Base-by-base conservation (phyloP, 78 protist genomes). In the Dictyostelium purpureum region DNA sequence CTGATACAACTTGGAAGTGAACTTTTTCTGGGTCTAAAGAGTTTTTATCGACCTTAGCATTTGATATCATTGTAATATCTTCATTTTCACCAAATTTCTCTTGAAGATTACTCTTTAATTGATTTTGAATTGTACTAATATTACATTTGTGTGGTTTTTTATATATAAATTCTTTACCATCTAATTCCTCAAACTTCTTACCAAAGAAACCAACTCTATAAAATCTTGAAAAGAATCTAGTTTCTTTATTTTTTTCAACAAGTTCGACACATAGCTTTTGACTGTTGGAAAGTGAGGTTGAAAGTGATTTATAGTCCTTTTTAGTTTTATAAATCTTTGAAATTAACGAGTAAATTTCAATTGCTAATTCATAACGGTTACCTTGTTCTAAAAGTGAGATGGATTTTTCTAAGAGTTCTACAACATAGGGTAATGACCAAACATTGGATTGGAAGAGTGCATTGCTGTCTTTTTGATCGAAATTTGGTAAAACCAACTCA, bases 181-280 rank as follows among this genome's bases (percentile, higher is more conserved):
- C 85, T 45, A 79, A 18, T 33, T 91, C 90, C 28, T 92, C 87
- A 57, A 75, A 75, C 42, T 42, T 65, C 11, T 38, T 24, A 10
- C 95, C 95, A 49, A 74, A 69, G 59, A 81, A 92, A 28, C 89
- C 81, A 28, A 92, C 77, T 31, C 95, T 43, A 69, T 92, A 92
- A 42, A 82, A 92, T 28, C 80, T 69, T n/a, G 95, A 61, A 26
- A 57, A 81, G n/a, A 92, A 47, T 51, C 91, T 43, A 40, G 65
- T 42, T 18, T 85, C 92, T n/a, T 78, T 78, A 38, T 61, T 78
- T 56, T 85, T 85, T 45, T 85, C 92, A 33, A 75, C 40, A 4
- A 85, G 28, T 6, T 79, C 77, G 0, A 51, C 76, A 35, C 92
- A 85, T 24, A 85, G 49, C 7, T 38, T 28, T 59, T 85, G 63